Evolutionary conservation across 192 early-diverging fungal species (phyloP), one percentile per base, ranked within the genome.

Genomic region (Backusella circina): DNA sequence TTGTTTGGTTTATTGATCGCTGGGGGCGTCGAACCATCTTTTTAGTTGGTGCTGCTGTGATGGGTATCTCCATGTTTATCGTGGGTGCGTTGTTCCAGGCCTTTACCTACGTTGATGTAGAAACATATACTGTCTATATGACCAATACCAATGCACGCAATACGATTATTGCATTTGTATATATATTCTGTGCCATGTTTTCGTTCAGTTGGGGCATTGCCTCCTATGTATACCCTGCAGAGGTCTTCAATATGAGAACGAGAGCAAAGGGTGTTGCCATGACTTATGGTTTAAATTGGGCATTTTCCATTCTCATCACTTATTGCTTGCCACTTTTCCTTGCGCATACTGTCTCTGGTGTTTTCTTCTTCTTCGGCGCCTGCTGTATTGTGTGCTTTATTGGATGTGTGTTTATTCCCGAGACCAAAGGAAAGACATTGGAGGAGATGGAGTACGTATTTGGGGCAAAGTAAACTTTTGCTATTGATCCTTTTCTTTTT

Each of bases 381-480:
- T 78, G 80, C 16, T 84, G 80, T 36, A 35, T 71, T n/a, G 73
- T 84, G 10, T 69, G 81, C 37, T 51, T 68, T 1, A 38, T 84
- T 37, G 88, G 89, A 37, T 82, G 89, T 67, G 92, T 86, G 77
- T 83, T 93, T 76, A 87, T 92, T 68, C 93, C 93, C 5, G 95
- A 96, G 82, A 97, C 95, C 73, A 94, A 91, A 85, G 90, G 91
- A 44, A 82, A 88, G 26, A 86, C 92, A 31, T 87, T 98, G 65
- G 95, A 98, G 77, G 92, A 97, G 74, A 94, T 98, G 88, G 95
- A 97, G 70, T 80, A 90, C 7, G 79, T 97, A 35, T 97, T 94
- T 70, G 44, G 73, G 50, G 66, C 68, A 35, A 70, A 47, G 28
- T 70, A 70, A n/a, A 47, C 2, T 31, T 47, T 47, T 31, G 18